phyloP scores from a whole-genome alignment of 148 eudicot genomes.

The Vaccinium corymbosum region DNA sequence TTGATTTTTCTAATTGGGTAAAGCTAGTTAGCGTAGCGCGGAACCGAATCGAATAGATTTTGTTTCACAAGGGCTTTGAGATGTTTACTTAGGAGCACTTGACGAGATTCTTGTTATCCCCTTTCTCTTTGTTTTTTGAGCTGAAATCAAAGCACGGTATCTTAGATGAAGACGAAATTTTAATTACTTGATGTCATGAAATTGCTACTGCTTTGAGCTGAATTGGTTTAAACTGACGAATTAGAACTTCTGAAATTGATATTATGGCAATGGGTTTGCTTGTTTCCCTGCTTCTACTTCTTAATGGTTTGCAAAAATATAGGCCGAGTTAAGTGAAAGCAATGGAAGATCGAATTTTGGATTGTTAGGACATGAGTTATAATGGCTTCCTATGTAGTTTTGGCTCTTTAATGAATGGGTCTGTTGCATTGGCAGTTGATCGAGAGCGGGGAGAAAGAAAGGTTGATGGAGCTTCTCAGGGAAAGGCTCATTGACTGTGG shows the following conservation, averaged over 20 bases:
- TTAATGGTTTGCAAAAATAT: neutral
- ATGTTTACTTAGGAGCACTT: neutral
- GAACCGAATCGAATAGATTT: neutral
- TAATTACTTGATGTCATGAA: neutral
- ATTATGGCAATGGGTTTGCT: neutral
- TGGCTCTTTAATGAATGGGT: neutral
- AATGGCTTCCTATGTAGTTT: neutral
- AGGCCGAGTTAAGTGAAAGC: neutral
- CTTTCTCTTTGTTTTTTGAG: neutral
- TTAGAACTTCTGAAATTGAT: neutral
- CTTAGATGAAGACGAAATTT: neutral
- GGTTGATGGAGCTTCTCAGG: slow-evolving; percentile 62
- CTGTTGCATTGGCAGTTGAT: slow-evolving; percentile 36
- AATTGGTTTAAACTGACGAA: neutral
- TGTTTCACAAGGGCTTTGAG: neutral
- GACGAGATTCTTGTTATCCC: neutral
- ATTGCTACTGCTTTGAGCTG: neutral
- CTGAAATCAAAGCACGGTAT: slow-evolving; percentile 1
- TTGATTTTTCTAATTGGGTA: neutral
- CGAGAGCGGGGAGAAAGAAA: slow-evolving; percentile 68
- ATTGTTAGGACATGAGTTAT: neutral
- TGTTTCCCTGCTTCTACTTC: slow-evolving; percentile 1
- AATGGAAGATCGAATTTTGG: neutral
- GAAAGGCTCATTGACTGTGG: slow-evolving; percentile 65
- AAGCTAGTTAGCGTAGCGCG: neutral